Conservation (phyloP, 176 grass and related monocot species). For the Tillandsia leiboldiana region DNA sequence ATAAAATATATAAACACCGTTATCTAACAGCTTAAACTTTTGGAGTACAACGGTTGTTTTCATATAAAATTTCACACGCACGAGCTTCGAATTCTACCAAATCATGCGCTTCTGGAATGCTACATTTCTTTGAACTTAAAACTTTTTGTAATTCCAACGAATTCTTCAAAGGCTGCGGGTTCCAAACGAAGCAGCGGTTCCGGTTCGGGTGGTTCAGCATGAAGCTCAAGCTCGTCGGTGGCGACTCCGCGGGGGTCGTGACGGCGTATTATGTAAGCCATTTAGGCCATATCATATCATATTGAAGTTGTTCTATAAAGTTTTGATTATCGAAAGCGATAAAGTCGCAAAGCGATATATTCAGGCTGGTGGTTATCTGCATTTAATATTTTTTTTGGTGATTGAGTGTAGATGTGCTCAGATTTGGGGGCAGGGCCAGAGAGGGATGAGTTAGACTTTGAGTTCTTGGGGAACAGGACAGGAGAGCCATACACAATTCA, state of each 20-base stretch:
- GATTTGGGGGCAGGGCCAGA: slow-evolving; percentile 61
- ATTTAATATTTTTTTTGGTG: too few species aligned
- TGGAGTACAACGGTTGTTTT: too few species aligned
- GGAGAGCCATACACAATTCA: slow-evolving; percentile 92
- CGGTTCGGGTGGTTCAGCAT: slow-evolving; percentile 96
- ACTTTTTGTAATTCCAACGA: too few species aligned
- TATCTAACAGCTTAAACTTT: too few species aligned
- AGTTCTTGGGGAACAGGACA: slow-evolving; percentile 94
- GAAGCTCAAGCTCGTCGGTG: slow-evolving; percentile 92
- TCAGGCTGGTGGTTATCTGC: too few species aligned
- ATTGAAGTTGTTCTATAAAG: too few species aligned
- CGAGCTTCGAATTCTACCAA: not conserved
- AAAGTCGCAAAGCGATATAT: too few species aligned
- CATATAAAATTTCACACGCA: too few species aligned
- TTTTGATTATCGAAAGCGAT: too few species aligned
- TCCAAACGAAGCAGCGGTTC: slow-evolving; percentile 77
- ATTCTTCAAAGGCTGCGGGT: slow-evolving; percentile 46
- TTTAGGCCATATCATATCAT: not conserved
- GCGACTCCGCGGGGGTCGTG: slow-evolving; percentile 91
- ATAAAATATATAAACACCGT: too few species aligned
- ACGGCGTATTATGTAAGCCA: slow-evolving; percentile 79
- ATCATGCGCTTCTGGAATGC: not conserved
- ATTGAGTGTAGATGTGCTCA: slow-evolving; percentile 58
- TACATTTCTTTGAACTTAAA: not conserved
- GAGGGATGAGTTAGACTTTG: slow-evolving; percentile 91